Evolutionary conservation across 352 stramenopile species (phyloP).

Genomic region (Albugo candida): DNA sequence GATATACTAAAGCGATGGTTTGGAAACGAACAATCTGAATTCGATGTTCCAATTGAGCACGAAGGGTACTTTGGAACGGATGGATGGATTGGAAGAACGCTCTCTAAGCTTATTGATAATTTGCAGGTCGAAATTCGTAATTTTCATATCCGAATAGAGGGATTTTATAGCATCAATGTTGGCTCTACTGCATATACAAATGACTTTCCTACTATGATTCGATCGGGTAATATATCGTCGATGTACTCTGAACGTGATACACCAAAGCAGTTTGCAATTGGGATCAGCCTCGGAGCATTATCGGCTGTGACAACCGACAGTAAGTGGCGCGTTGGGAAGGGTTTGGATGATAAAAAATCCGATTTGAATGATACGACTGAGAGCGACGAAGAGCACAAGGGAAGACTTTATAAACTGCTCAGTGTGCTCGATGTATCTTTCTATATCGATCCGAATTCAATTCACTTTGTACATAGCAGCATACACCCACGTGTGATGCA

Average conservation of each 20-base stretch:
- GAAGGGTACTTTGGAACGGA: slow-evolving; percentile 80
- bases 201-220: slow-evolving; percentile 11
- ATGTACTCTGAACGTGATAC: neutral
- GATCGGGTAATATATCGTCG: neutral
- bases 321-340: slow-evolving; percentile 51
- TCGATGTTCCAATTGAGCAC: slow-evolving; percentile 40
- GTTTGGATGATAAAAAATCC: neutral
- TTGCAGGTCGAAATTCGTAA: slow-evolving; percentile 78
- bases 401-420: slow-evolving; percentile 78
- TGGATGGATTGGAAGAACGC: slow-evolving; percentile 72
- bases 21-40: slow-evolving; percentile 42
- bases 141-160: slow-evolving; percentile 72
- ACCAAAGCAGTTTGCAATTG: slow-evolving; percentile 38
- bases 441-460: slow-evolving; percentile 67
- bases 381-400: slow-evolving; percentile 19
- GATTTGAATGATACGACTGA: slow-evolving; percentile 11
- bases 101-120: slow-evolving; percentile 83
- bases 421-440: slow-evolving; percentile 68
- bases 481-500: slow-evolving; percentile 58
- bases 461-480: slow-evolving; percentile 75
- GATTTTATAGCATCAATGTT: slow-evolving; percentile 16
- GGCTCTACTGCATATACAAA: too few relatives aligned
- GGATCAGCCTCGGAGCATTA: slow-evolving; percentile 58
- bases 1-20: slow-evolving; percentile 66
- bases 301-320: slow-evolving; percentile 71